Percentiles rank a stretch among this genome's conserved stretches.
These are phyloP conservation scores for Aplosporella prunicola DNA, from an alignment of 2,329 filamentous ascomycete genomes.

Conservation along the genomic window DNA sequence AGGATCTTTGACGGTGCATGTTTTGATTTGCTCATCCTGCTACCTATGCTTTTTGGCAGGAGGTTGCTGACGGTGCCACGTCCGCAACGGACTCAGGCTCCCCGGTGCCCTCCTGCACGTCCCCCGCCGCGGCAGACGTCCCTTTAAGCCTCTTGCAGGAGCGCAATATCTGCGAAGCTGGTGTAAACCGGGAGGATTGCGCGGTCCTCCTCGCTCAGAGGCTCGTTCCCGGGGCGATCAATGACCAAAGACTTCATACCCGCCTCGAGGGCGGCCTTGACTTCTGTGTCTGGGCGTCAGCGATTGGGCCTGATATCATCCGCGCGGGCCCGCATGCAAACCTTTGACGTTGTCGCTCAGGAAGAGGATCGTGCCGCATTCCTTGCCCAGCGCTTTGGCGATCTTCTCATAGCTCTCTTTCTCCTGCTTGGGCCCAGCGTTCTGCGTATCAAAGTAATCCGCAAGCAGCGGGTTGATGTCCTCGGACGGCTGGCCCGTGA, in stretches of 20 bases:
- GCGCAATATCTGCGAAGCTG: constrained; percentile 8
- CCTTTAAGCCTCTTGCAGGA: constrained; percentile 3
- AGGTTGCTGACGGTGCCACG: too few species aligned
- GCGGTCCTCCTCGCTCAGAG: constrained; percentile 31
- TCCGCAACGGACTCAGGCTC: too few species aligned
- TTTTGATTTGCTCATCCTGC: too few species aligned
- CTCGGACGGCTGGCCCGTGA: constrained; percentile 28
- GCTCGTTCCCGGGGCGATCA: constrained; percentile 60
- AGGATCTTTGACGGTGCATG: too few species aligned
- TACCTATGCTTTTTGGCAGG: too few species aligned
- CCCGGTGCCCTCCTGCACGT: constrained; percentile 9
- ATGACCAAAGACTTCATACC: constrained; percentile 36
- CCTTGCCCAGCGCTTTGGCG: constrained; percentile 38
- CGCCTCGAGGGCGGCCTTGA: constrained; percentile 35
- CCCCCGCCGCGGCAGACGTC: constrained; percentile 1
- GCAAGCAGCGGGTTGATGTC: constrained; percentile 29
- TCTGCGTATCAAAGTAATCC: constrained; percentile 62
- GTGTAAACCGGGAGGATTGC: constrained; percentile 7
- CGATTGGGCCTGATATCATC: constrained; percentile 6
- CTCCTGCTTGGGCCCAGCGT: constrained; percentile 66
- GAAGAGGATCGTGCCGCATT: constrained; percentile 56
- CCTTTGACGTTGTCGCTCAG: constrained; percentile 66
- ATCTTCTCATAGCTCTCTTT: constrained; percentile 59
- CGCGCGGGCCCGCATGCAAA: constrained; percentile 18
- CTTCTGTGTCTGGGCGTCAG: constrained; percentile 27